Percentiles rank a stretch among this genome's conserved stretches.
Evolutionary conservation across 2,329 filamentous ascomycete genomes (phyloP).

Genomic region (Monosporascus sp.): DNA sequence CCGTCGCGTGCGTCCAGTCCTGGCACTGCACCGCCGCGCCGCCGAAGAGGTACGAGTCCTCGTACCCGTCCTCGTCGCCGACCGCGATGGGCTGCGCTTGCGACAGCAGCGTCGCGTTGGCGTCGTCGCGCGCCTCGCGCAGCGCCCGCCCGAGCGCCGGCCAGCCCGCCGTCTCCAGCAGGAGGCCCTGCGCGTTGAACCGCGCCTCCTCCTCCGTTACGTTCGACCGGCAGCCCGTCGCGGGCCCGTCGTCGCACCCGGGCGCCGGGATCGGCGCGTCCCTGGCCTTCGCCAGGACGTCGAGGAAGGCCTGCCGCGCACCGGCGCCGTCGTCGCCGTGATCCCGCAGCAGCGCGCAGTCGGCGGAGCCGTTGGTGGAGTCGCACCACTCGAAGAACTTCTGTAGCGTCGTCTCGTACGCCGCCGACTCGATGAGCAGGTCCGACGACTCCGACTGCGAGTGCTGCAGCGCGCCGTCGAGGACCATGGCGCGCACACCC

Average conservation of each 20-base stretch:
- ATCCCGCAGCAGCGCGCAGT: slow-evolving; percentile 20
- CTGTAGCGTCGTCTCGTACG: slow-evolving; percentile 31
- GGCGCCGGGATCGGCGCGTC: slow-evolving; percentile 30
- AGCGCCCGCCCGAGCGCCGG: slow-evolving; percentile 18
- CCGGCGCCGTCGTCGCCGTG: slow-evolving; percentile 18
- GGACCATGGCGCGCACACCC: slow-evolving; percentile 34
- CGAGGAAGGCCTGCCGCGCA: slow-evolving; percentile 16
- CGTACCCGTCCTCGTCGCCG: slow-evolving; percentile 16
- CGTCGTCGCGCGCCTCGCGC: slow-evolving; percentile 24
- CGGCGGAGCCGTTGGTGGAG: slow-evolving; percentile 21
- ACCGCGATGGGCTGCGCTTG: slow-evolving; percentile 18
- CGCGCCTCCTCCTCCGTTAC: slow-evolving; percentile 29
- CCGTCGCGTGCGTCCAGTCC: slow-evolving; percentile 29
- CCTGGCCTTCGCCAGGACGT: slow-evolving; percentile 25
- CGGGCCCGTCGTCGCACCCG: slow-evolving; percentile 23
- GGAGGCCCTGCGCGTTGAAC: slow-evolving; percentile 27
- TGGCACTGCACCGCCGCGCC: slow-evolving; percentile 32
- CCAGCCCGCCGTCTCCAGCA: slow-evolving; percentile 17
- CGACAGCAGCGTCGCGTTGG: slow-evolving; percentile 32
- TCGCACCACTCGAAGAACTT: slow-evolving; percentile 35
- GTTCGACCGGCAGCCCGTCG: slow-evolving; percentile 14
- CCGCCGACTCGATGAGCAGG: slow-evolving; percentile 28
- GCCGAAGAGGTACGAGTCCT: slow-evolving; percentile 19
- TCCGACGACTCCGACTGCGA: slow-evolving; percentile 29
- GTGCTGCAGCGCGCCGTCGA: slow-evolving; percentile 42